Evolutionary conservation across 495 filamentous ascomycete species (phyloP).

Genomic region (Tuber borchii): DNA sequence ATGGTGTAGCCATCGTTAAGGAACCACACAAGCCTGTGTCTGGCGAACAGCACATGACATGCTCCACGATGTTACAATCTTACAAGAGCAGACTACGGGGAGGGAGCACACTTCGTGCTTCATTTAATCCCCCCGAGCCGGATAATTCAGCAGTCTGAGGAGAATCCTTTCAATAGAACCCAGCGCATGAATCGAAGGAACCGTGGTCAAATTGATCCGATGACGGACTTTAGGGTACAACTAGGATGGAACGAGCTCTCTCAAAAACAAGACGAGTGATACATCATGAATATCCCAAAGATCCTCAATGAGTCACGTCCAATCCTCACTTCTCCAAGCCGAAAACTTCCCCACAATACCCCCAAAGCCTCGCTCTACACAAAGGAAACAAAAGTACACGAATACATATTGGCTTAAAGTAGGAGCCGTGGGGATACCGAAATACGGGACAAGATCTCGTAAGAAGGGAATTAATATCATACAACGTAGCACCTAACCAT

Average conservation of each 20-base stretch:
- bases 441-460: not conserved
- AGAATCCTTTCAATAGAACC: not conserved
- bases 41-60: too few relatives aligned
- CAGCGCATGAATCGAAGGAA: too few relatives aligned
- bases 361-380: not conserved
- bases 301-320: not conserved
- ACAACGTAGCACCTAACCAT: constrained; percentile 14
- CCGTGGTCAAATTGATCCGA: not conserved
- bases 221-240: not conserved
- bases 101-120: too few relatives aligned
- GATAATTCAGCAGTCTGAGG: too few relatives aligned
- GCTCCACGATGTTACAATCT: too few relatives aligned
- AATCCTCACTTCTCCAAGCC: not conserved
- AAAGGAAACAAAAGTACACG: not conserved
- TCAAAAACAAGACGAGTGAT: not conserved
- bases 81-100: too few relatives aligned
- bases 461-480: not conserved
- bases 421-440: not conserved
- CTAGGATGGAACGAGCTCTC: not conserved
- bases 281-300: not conserved
- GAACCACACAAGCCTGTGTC: too few relatives aligned
- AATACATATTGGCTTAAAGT: not conserved
- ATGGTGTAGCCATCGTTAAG: too few relatives aligned
- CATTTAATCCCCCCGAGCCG: too few relatives aligned
- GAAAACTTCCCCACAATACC: not conserved